phyloP scores from a whole-genome alignment of 352 stramenopile genomes.

The Phytophthora citricola region DNA sequence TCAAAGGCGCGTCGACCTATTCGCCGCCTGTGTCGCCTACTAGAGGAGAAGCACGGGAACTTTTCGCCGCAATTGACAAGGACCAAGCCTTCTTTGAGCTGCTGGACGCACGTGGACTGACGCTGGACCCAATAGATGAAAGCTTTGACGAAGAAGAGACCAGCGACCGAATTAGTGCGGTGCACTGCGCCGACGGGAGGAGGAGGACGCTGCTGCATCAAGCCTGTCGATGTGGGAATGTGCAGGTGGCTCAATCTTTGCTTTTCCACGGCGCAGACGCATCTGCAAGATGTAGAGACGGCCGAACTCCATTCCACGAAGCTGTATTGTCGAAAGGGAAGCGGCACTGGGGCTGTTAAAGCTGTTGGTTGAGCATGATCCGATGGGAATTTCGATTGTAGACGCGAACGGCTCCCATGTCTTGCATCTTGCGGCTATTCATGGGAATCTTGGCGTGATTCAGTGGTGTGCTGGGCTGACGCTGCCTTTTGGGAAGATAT shows the following conservation, averaged over 20 bases:
- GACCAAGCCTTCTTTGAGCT: conserved; percentile 38
- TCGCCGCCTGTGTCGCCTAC: conserved; percentile 25
- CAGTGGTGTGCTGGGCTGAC: conserved; percentile 50
- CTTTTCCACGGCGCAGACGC: conserved; percentile 59
- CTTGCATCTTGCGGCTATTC: conserved; percentile 71
- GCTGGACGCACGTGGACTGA: conserved; percentile 27
- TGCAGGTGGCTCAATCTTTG: conserved; percentile 60
- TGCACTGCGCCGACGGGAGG: conserved; percentile 54
- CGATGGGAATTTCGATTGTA: conserved; percentile 46
- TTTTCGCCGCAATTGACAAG: conserved; percentile 34
- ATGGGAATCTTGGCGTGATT: conserved; percentile 65
- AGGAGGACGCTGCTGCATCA: conserved; percentile 74
- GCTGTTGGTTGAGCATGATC: conserved; percentile 62
- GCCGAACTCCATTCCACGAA: conserved; percentile 69
- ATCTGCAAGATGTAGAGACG: conserved; percentile 51
- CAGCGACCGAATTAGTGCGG: conserved; percentile 38
- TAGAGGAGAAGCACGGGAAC: conserved; percentile 17
- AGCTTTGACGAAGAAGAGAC: conserved; percentile 1
- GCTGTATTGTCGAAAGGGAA: conserved; percentile 39
- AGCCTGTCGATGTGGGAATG: conserved; percentile 56
- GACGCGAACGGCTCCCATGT: conserved; percentile 71
- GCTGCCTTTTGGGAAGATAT: neutral
- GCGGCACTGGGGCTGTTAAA: conserved; percentile 50
- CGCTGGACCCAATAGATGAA: conserved; percentile 5
- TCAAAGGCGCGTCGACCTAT: conserved; percentile 14